Base-by-base conservation (phyloP, 176 grass and related monocot species). In the Triticum timopheevii region DNA sequence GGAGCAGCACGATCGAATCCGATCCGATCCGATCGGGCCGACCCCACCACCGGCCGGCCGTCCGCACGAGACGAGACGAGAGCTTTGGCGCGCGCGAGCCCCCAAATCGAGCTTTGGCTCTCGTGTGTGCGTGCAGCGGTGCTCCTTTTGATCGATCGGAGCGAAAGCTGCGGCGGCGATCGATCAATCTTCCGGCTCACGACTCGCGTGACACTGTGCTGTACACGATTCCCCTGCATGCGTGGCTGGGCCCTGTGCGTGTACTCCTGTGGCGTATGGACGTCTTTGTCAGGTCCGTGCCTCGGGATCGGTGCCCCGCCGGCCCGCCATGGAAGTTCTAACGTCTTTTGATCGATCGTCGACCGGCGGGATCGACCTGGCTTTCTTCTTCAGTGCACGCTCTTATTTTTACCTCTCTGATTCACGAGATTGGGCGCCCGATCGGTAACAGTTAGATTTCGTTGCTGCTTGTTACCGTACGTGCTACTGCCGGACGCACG, bases 41-140 rank as follows among this genome's bases (percentile, higher is more conserved):
- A 64, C 49, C 70, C 69, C 82, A 54, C 50, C 50, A 54, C 16
- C 52, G 27, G 7, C 16, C 35, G 10, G 40, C 40, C 40, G 10
- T 8, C 36, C 36, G 52, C 17, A 56, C 52, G 52, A 56, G 52
- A 56, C 52, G 47, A 16, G 47, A 19, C 7, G 54, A 8, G 54
- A 52, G 7, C 73, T 50, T 76, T 76, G 73, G 24, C 73, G 44
- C 73, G 44, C 73, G 72, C 72, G 39, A 73, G 66, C 4, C n/a
- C 39, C 71, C n/a, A 73, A 47, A 8, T 25, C 3, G 44, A 16
- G 70, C 39, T 73, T 73, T 73, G 10, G 70, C 38, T 45, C 38
- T n/a, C 35, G 63, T 66, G 66, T 1, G 31, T 19, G 66, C 27
- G 66, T 19, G 23, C 62, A 65, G 24, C 47, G 49, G 10, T 15